Evolutionary conservation across 257 asterid genomes (phyloP), one percentile per base, ranked within the genome.

Genomic region (Nicotiana sylvestris): DNA sequence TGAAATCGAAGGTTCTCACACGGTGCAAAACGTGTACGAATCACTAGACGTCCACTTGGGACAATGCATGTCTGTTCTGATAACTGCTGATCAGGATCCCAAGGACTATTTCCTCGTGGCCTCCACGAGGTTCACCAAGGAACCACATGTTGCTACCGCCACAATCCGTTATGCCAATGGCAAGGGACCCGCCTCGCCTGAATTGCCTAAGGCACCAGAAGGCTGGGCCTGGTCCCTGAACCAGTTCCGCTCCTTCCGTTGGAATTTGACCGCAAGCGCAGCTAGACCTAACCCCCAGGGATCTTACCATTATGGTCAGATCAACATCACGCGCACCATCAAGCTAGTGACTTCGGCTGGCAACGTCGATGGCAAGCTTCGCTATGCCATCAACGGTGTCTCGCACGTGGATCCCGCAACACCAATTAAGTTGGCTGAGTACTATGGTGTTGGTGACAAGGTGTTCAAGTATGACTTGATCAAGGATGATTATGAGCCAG

Each of bases 281-380:
- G 93, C 98, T 16, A 88, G 97, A 88, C 98, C 98, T 30, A 93
- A 93, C 72, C 98, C 98, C 0, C 97, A 91, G 72, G 98, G 95
- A 2, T 93, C 97, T 1, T 93, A 92, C 86, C 97, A 93, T 76
- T 93, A 93, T 4, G 97, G 97, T 1, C 62, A 88, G 32, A 92
- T 93, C 65, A 92, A 93, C 85, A 91, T 91, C n/a, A 91, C 98
- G 0, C 85, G 93, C 1, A 93, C 95, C 27, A 89, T 93, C 46
- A 90, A 82, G 91, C n/a, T 93, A 1, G 89, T 83, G 10, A 90
- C 85, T 4, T 56, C 93, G 0, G 88, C 85, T 0, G 86, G 83
- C 2, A 60, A 66, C 0, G 89, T 83, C 2, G 88, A 88, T 5
- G 97, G 95, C 4, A 93, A 88, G 87, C 91, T 88, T 0, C 80